Evolutionary conservation across 768 basidiomycete genomes (phyloP).

Genomic region (Auricularia sp.): DNA sequence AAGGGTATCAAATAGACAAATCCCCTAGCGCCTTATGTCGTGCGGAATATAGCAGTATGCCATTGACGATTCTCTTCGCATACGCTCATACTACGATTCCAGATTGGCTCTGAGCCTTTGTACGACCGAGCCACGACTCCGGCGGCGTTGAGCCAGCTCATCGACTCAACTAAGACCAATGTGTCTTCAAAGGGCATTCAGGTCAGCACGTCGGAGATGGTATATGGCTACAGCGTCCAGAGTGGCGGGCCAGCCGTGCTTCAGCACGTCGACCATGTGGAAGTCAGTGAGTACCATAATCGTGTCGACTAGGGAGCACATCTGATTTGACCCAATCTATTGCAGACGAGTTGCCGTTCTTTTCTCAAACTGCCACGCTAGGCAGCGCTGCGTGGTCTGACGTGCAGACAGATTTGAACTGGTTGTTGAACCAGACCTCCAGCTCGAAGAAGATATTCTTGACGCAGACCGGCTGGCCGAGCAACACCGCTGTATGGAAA

Average conservation of each 20-base stretch:
- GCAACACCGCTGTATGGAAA: background rate
- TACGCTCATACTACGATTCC: background rate
- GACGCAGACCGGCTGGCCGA: slow-evolving; percentile 1
- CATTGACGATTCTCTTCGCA: background rate
- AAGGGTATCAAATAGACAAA: background rate
- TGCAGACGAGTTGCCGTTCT: background rate
- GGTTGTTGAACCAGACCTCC: background rate
- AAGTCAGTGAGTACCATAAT: background rate
- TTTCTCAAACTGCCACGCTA: background rate
- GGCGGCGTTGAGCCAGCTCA: background rate
- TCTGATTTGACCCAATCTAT: background rate
- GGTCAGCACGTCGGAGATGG: background rate
- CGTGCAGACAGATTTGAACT: background rate
- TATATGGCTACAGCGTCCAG: background rate
- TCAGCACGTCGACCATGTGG: background rate
- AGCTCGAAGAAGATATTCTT: background rate
- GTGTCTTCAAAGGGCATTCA: background rate
- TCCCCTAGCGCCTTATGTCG: slow-evolving; percentile 9
- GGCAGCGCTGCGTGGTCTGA: background rate
- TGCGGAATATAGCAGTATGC: slow-evolving; percentile 7
- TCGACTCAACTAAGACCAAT: background rate
- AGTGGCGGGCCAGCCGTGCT: background rate
- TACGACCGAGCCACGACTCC: slow-evolving; percentile 2
- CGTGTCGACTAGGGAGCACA: background rate
- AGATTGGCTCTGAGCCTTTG: slow-evolving; percentile 5